Percentiles rank a stretch among this genome's conserved stretches.
Conservation (phyloP, 495 filamentous ascomycete genomes). For the Ascobolus immersus region DNA sequence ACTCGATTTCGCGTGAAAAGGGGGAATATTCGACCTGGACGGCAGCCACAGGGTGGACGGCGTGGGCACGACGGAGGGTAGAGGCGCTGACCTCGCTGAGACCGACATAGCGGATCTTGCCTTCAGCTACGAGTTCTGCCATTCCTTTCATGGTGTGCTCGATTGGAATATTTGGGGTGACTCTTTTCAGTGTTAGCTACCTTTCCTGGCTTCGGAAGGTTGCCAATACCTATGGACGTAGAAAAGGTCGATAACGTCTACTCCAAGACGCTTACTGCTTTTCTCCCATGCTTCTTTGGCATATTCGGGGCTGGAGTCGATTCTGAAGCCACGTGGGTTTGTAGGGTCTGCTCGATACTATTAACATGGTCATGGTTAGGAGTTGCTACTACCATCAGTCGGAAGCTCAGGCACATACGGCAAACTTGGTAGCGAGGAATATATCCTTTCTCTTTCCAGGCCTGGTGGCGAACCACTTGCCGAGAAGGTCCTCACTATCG, state of each 20-base stretch:
- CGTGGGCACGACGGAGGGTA: conserved; percentile 45
- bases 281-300: conserved; percentile 24
- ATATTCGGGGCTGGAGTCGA: conserved; percentile 32
- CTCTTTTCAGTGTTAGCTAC: too few species aligned
- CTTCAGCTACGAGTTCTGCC: conserved; percentile 40
- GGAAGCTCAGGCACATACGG: conserved; percentile 7
- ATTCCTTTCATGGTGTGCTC: conserved; percentile 26
- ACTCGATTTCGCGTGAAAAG: too few species aligned
- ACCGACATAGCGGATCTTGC: conserved; percentile 51
- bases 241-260: conserved; percentile 27
- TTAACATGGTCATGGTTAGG: too few species aligned
- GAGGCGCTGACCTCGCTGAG: conserved; percentile 46
- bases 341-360: too few species aligned
- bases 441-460: conserved; percentile 29
- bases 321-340: too few species aligned
- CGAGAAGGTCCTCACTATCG: conserved; percentile 29
- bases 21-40: conserved; percentile 32
- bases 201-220: too few species aligned
- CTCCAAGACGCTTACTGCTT: conserved; percentile 24
- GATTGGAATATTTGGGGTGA: too few species aligned
- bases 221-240: conserved; percentile 24
- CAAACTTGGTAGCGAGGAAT: conserved; percentile 36
- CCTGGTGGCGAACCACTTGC: conserved; percentile 29
- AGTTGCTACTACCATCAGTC: too few species aligned
- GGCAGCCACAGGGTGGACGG: conserved; percentile 38